Evolutionary conservation across 805 yeast species (phyloP), one percentile per base, ranked within the genome.

Genomic region (Grigorovia transvaalensis): DNA sequence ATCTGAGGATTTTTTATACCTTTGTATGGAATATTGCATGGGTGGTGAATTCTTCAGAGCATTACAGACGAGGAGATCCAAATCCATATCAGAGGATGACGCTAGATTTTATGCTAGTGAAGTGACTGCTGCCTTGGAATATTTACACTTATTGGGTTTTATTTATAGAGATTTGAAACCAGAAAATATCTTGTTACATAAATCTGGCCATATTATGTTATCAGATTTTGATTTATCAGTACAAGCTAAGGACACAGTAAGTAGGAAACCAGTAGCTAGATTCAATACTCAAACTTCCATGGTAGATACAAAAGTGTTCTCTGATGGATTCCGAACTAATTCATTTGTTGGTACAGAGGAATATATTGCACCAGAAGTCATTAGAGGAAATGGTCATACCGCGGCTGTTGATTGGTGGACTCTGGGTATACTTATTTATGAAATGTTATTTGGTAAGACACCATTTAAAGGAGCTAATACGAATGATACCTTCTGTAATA

Each of bases 351-450:
- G 99, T 1, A 93, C 99, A 0, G 99, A 93, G 65, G 99, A 93
- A 65, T 93, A 93, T 67, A 90, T 93, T 62, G 99, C 99, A 0
- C 99, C 99, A 0, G 99, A 93, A 63, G 99, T 93, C 4, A 93
- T 93, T 51, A 75, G 93, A 66, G 98, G 98, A 1, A 88, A 90
- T 60, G 99, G 99, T 2, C 99, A 93, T 62, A 91, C 98, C 0
- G 84, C 91, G 9, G 97, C 98, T 0, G 99, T 93, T 13, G 99
- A 93, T 69, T 93, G 99, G 99, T 93, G 99, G 99, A 93, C 99
- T 0, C 72, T 93, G 56, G 99, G 99, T 2, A 90, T 93, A 19
- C 75, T 93, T 60, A 73, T 89, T n/a, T 93, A 81, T 67, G 99
- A 93, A 66, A 93, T 93, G 99, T 71, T 93, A 18, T 90, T 80